A percentile compares a stretch with the other conserved stretches of the same genome.
Conservation (phyloP, 2,329 filamentous ascomycete genomes). For the Ophiostoma tasmaniense region DNA sequence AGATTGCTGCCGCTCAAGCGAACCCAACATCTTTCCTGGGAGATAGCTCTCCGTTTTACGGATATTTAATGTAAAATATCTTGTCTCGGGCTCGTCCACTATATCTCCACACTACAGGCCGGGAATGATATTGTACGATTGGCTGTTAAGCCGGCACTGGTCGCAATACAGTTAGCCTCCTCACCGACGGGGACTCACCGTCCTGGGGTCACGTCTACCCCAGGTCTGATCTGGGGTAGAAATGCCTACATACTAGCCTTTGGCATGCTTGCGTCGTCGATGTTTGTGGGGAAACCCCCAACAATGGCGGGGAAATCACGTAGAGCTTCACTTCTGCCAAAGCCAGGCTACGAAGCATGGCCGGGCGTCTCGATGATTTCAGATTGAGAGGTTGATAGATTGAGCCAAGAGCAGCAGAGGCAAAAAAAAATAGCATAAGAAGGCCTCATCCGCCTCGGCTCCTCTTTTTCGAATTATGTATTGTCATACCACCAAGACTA, state of each 20-base stretch:
- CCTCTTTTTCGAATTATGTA: not conserved
- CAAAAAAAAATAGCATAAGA: not conserved
- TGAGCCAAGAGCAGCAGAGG: not conserved
- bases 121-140: constrained; percentile 3
- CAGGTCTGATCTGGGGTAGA: not conserved
- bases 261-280: not conserved
- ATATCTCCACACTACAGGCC: not conserved
- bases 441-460: not conserved
- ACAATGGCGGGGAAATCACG: not conserved
- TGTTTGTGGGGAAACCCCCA: not conserved
- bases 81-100: not conserved
- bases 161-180: not conserved
- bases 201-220: constrained; percentile 3
- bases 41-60: not conserved
- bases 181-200: not conserved
- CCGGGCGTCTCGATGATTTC: not conserved
- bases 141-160: constrained; percentile 6
- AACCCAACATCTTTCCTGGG: not conserved
- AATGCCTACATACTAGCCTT: not conserved
- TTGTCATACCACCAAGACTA: not conserved
- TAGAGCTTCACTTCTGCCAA: not conserved
- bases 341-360: not conserved
- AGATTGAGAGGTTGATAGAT: not conserved
- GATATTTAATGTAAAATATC: not conserved
- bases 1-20: not conserved